These are phyloP conservation scores for Dictyostelium discoideum DNA, from an alignment of 78 protist species.

Conservation along the genomic window DNA sequence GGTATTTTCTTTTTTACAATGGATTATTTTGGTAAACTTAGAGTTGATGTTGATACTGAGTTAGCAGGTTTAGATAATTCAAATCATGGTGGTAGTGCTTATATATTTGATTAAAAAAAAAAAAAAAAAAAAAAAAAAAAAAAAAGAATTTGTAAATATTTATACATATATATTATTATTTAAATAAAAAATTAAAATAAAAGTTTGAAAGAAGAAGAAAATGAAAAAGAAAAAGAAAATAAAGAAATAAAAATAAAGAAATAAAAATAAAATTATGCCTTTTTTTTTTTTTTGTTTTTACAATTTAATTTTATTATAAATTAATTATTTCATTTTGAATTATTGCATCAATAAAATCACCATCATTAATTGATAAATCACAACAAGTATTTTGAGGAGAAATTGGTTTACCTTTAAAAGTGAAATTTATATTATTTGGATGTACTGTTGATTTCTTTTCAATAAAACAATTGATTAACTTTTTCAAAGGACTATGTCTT, in stretches of 20 bases:
- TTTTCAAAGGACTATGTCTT: neutral
- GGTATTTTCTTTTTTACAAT: slow-evolving; percentile 25
- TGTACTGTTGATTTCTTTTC: neutral
- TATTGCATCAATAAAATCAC: neutral
- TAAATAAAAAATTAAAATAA: neutral
- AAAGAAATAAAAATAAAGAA: no score
- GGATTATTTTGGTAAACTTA: slow-evolving; percentile 47
- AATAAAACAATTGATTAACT: neutral
- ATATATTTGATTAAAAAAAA: slow-evolving; percentile 48
- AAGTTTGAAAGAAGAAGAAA: neutral
- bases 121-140: neutral
- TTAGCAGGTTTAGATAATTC: slow-evolving; percentile 69
- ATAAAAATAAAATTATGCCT: no score
- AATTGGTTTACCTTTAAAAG: neutral
- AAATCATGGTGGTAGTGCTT: slow-evolving; percentile 77
- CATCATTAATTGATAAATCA: neutral
- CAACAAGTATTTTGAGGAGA: neutral
- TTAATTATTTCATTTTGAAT: neutral
- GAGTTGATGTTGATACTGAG: slow-evolving; percentile 77
- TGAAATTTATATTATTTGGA: neutral
- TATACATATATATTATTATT: neutral
- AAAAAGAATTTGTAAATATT: neutral
- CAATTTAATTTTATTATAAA: neutral
- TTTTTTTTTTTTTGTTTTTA: no score
- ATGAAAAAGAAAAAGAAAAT: neutral